Evolutionary conservation across 129 eudicot genomes (phyloP), one percentile per base, ranked within the genome.

Genomic region (Apium graveolens): DNA sequence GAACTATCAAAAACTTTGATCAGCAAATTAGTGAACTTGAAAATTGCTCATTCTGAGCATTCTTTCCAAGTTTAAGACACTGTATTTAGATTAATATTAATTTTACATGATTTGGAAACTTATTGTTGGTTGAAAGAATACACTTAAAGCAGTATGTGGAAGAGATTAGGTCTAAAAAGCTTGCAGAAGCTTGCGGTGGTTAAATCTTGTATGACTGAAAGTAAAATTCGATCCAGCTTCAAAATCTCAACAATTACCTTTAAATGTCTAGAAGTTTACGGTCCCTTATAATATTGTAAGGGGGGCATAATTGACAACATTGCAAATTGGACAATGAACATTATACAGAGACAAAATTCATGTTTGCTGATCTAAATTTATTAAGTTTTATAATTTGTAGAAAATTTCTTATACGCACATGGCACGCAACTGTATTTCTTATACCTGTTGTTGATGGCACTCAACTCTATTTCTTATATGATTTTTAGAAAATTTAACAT

Each of bases 21-120:
- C 84, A 78, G 85, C 82, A 86, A 80, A 90, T 95, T 73, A 84
- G 88, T 70, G 96, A 91, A 81, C 96, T 95, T 34, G 93, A 87
- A 81, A 92, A 95, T 82, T 95, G 99, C 81, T 95, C 96, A 8
- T 92, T 91, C 46, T 86, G 74, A 69, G 80, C 83, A 66, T 86
- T 76, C 70, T 70, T 86, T 83, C 89, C 96, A 90, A 96, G 97
- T 94, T 57, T 76, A n/a, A 44, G 75, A 63, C 46, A 13, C 5
- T 37, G 45, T 34, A 5, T 37, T 20, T 17, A 10, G 12, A 21
- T 44, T 74, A 2, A 14, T 11, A 27, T 44, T 27, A n/a, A 39
- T 73, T 46, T 14, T 38, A 74, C 46, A 44, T n/a, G n/a, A 43
- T 39, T 74, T 26, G 20, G 38, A 70, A 69, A 8, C 11, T 16